A percentile compares a stretch with the other conserved stretches of the same genome.
Conservation (phyloP, 2,329 filamentous ascomycete species). For the Berkeleyomyces rouxiae region DNA sequence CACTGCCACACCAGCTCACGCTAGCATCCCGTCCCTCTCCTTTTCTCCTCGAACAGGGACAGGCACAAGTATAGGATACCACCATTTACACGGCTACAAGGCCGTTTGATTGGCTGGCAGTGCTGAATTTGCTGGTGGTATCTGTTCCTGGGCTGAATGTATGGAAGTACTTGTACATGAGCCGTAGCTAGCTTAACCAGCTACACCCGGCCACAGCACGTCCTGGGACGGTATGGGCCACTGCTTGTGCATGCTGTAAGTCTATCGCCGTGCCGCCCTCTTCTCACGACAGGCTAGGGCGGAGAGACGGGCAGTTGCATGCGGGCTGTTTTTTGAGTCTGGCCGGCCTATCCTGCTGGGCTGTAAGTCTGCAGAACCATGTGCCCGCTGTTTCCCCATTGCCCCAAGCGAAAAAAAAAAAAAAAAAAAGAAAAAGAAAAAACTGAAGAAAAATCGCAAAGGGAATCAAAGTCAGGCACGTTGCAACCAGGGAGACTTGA, state of each 20-base stretch:
- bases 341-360: background rate
- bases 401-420: background rate
- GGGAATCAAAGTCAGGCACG: background rate
- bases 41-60: background rate
- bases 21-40: background rate
- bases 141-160: constrained; percentile 3
- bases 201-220: background rate
- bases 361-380: background rate
- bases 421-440: background rate
- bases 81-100: background rate
- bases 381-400: background rate
- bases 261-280: background rate
- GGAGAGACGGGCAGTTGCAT: no score
- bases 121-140: background rate
- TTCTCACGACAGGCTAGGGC: background rate
- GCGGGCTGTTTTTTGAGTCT: background rate
- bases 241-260: background rate
- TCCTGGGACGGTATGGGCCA: no score
- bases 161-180: background rate
- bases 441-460: background rate
- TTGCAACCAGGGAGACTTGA: background rate
- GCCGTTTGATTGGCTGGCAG: background rate
- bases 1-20: background rate
- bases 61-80: background rate
- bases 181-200: no score